A percentile compares a stretch with the other conserved stretches of the same genome.
phyloP scores from a whole-genome alignment of 2,329 filamentous ascomycete species.

The Epichloe glyceriae region DNA sequence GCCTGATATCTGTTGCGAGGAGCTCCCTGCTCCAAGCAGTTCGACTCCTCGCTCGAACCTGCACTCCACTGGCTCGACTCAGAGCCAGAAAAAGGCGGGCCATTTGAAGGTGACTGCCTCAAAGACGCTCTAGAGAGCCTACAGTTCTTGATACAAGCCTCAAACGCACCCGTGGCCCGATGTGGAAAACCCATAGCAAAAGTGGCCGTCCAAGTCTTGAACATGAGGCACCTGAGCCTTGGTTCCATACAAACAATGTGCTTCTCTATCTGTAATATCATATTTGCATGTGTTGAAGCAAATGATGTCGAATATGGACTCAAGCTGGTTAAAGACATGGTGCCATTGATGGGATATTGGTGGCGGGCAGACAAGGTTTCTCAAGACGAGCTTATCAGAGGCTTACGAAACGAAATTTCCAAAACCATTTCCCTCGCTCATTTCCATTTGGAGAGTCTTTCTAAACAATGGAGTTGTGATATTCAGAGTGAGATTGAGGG shows the following conservation, averaged over 20 bases:
- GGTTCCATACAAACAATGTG: slow-evolving; percentile 56
- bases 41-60: slow-evolving; percentile 16
- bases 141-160: slow-evolving; percentile 46
- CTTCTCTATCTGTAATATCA: slow-evolving; percentile 61
- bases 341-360: slow-evolving; percentile 61
- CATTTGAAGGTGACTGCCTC: slow-evolving; percentile 20
- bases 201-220: slow-evolving; percentile 47
- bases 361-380: slow-evolving; percentile 62
- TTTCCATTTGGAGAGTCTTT: slow-evolving; percentile 47
- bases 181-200: slow-evolving; percentile 43
- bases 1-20: neutral
- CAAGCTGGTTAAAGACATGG: slow-evolving; percentile 42
- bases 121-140: slow-evolving; percentile 46
- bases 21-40: slow-evolving; percentile 32
- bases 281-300: slow-evolving; percentile 52
- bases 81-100: slow-evolving; percentile 16
- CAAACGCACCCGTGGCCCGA: slow-evolving; percentile 53
- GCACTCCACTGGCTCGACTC: slow-evolving; percentile 17
- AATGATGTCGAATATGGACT: slow-evolving; percentile 55
- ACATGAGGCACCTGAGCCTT: slow-evolving; percentile 41
- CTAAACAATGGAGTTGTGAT: slow-evolving; percentile 27
- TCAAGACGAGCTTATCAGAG: slow-evolving; percentile 46
- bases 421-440: slow-evolving; percentile 55
- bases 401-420: slow-evolving; percentile 65
- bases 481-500: slow-evolving; percentile 42